phyloP scores from a whole-genome alignment of 1,139 yeast genomes.

The Maudiozyma humilis region DNA sequence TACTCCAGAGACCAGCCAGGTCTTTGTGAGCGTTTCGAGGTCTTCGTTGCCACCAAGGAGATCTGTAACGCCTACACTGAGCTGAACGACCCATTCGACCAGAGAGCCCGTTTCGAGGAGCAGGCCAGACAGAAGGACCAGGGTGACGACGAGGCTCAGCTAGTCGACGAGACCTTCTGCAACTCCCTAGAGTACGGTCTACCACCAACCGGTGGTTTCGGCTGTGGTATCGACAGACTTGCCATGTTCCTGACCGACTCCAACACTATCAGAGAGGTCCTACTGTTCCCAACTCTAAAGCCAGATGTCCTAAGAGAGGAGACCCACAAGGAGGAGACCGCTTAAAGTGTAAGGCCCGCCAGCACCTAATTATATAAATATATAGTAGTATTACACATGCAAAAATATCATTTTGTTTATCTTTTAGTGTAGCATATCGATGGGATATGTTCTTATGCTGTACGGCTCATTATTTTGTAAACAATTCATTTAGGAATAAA shows the following conservation, averaged over 20 bases:
- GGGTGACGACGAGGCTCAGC: slow-evolving; percentile 98
- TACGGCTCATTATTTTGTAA: too few species aligned
- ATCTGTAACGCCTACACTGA: slow-evolving; percentile 97
- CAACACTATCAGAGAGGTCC: slow-evolving; percentile 94
- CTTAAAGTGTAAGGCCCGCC: not conserved
- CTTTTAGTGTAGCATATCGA: too few species aligned
- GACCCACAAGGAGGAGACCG: slow-evolving; percentile 19
- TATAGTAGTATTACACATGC: not conserved
- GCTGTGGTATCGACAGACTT: slow-evolving; percentile 96
- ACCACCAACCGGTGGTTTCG: slow-evolving; percentile 99
- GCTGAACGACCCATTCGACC: slow-evolving; percentile 97
- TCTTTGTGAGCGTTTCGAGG: slow-evolving; percentile 96
- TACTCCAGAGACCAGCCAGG: slow-evolving; percentile 89
- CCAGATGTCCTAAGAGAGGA: slow-evolving; percentile 54
- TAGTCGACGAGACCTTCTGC: slow-evolving; percentile 93
- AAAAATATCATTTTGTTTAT: too few species aligned
- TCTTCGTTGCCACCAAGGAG: slow-evolving; percentile 96
- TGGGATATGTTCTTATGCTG: too few species aligned
- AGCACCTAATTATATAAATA: not conserved
- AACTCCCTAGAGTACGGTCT: slow-evolving; percentile 96
- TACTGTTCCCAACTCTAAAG: slow-evolving; percentile 96
- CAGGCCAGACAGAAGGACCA: slow-evolving; percentile 98
- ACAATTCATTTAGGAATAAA: too few species aligned
- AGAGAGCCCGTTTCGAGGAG: slow-evolving; percentile 94
- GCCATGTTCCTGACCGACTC: slow-evolving; percentile 97